A percentile compares a stretch with the other conserved stretches of the same genome.
Evolutionary conservation across 2,329 filamentous ascomycete species (phyloP).

Genomic region (Neoarthrinium moseri): DNA sequence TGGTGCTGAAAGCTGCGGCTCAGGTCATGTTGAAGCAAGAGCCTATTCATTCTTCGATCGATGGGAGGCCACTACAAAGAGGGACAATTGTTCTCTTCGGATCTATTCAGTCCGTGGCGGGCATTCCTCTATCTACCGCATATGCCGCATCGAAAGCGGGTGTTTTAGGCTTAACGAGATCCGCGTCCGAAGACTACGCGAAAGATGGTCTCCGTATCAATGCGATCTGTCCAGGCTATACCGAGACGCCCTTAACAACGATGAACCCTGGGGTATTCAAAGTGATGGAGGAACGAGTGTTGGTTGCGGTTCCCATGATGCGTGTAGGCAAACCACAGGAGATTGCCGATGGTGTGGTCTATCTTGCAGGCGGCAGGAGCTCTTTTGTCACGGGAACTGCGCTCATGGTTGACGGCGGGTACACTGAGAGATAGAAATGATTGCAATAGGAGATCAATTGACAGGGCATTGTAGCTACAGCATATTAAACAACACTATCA

Average conservation of each 20-base stretch:
- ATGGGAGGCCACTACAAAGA: constrained; percentile 27
- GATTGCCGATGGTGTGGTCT: constrained; percentile 27
- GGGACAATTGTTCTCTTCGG: constrained; percentile 34
- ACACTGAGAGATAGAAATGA: constrained; percentile 4
- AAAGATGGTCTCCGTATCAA: constrained; percentile 37
- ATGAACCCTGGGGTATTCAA: constrained; percentile 23
- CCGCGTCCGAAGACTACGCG: constrained; percentile 40
- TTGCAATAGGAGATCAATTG: too few species aligned
- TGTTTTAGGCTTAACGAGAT: constrained; percentile 34
- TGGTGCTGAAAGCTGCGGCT: constrained; percentile 36
- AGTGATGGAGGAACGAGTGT: constrained; percentile 23
- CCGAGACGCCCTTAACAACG: constrained; percentile 28
- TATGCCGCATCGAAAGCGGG: constrained; percentile 33
- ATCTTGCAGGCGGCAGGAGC: constrained; percentile 15
- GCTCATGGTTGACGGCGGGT: constrained; percentile 14
- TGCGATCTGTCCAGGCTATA: constrained; percentile 30
- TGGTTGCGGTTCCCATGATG: constrained; percentile 23
- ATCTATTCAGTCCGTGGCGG: constrained; percentile 34
- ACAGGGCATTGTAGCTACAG: too few species aligned
- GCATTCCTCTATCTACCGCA: constrained; percentile 28
- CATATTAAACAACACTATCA: too few species aligned
- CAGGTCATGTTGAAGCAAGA: constrained; percentile 43
- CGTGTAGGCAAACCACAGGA: constrained; percentile 25
- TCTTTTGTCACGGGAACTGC: constrained; percentile 11
- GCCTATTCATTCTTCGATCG: constrained; percentile 32